Evolutionary conservation across 2,329 filamentous ascomycete genomes (phyloP).

Genomic region (Fusarium sp.): DNA sequence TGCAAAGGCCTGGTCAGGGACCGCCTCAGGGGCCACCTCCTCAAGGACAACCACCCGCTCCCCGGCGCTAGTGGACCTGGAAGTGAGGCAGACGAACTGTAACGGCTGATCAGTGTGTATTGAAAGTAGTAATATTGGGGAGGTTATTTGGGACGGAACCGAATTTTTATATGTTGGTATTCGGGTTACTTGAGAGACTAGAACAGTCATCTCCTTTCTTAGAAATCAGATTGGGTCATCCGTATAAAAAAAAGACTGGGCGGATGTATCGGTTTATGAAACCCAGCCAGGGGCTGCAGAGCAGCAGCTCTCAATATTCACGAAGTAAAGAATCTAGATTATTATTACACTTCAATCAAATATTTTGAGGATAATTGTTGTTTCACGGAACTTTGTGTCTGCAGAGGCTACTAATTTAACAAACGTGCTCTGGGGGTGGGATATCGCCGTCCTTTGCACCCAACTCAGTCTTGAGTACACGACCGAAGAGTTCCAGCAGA

Average conservation of each 20-base stretch:
- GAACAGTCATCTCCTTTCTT: constrained; percentile 17
- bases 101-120: constrained; percentile 24
- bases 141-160: constrained; percentile 3
- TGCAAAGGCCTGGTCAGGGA: constrained; percentile 32
- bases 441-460: constrained; percentile 71
- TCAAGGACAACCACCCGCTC: constrained; percentile 42
- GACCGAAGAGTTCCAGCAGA: constrained; percentile 83
- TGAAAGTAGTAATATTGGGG: constrained; percentile 11
- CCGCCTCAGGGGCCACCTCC: constrained; percentile 30
- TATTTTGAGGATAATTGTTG: background rate
- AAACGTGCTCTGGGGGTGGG: constrained; percentile 76
- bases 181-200: constrained; percentile 27
- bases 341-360: constrained; percentile 35
- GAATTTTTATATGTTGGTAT: constrained; percentile 26
- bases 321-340: constrained; percentile 43
- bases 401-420: constrained; percentile 52
- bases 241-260: constrained; percentile 21
- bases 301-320: constrained; percentile 34
- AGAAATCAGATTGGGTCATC: constrained; percentile 32
- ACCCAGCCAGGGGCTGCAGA: constrained; percentile 14
- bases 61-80: constrained; percentile 38
- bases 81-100: constrained; percentile 25
- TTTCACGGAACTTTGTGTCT: background rate
- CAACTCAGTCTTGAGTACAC: constrained; percentile 80
- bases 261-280: constrained; percentile 33